Conservation (phyloP, 2,329 filamentous ascomycete genomes). For the Intubia oerlemansii region DNA sequence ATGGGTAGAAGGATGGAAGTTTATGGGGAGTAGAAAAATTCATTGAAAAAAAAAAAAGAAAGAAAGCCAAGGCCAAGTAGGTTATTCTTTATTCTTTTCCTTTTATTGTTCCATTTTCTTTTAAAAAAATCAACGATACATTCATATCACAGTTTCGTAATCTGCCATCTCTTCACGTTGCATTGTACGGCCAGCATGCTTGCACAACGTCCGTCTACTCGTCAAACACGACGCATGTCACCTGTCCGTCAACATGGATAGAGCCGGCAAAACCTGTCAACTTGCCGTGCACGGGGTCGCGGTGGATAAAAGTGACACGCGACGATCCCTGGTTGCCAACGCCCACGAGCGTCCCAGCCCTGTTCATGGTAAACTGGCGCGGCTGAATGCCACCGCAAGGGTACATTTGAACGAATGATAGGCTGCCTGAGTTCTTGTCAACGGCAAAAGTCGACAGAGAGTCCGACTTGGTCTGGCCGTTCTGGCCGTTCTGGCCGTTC, state of each 20-base stretch:
- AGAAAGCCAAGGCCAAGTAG: too few species aligned
- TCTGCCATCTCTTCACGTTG: background rate
- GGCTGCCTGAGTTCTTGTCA: slow-evolving; percentile 26
- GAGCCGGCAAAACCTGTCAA: slow-evolving; percentile 25
- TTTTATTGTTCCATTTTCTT: too few species aligned
- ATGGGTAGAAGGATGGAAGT: too few species aligned
- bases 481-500: too few species aligned
- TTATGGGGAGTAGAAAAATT: too few species aligned
- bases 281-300: slow-evolving; percentile 36
- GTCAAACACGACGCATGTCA: slow-evolving; percentile 26
- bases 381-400: slow-evolving; percentile 43
- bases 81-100: too few species aligned
- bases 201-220: slow-evolving; percentile 14
- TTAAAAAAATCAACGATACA: too few species aligned
- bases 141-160: too few species aligned
- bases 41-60: too few species aligned
- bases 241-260: slow-evolving; percentile 20
- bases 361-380: slow-evolving; percentile 46
- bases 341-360: slow-evolving; percentile 39
- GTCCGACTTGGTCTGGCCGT: too few species aligned
- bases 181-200: too few species aligned
- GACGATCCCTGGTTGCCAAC: slow-evolving; percentile 41
- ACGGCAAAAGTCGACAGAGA: slow-evolving; percentile 42
- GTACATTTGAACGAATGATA: slow-evolving; percentile 34
- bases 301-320: slow-evolving; percentile 36